Evolutionary conservation across 306 rosid genomes (phyloP), one percentile per base, ranked within the genome.

Genomic region (Rosa persica): DNA sequence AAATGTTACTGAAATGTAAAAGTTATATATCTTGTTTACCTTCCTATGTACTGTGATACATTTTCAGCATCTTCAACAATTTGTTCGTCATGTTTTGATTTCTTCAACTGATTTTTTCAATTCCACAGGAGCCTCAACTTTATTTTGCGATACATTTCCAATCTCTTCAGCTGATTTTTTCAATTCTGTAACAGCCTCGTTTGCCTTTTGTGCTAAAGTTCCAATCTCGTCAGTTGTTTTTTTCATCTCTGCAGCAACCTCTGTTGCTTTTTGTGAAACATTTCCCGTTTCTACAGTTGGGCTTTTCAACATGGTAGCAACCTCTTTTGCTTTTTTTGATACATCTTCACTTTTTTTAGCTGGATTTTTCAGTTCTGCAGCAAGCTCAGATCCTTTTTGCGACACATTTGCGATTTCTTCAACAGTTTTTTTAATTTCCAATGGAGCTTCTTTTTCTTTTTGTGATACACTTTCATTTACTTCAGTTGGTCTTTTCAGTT

Each of bases 241-340:
- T 66, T 36, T 66, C 23, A 66, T 66, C 6, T 66, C 70, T 27
- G 13, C 23, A 17, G 47, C 70, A 38, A 77, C 82, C 70, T 73
- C 75, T 52, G 12, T 74, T 40, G 70, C 43, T 66, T 62, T 75
- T 60, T 17, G 51, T 30, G 38, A 16, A 27, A 27, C 42, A 54
- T 39, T 48, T 58, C 62, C 55, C 55, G 5, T 47, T 67, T 12
- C 67, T 30, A 38, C 64, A 72, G 43, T 20, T 12, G 34, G 52
- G 46, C 23, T 38, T 39, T 23, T 44, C 25, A 22, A 39, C 47
- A n/a, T 55, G 77, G 47, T 6, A n/a, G 2, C 25, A 66, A 66
- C 47, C 22, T 38, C 47, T 39, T 16, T 66, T 38, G 44, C 12
- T 38, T 66, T 30, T 8, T 25, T 47, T 7, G 70, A 36, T 66